Conservation (phyloP, 1,284 basidiomycete genomes). For the Tilletiopsis washingtonensis region DNA sequence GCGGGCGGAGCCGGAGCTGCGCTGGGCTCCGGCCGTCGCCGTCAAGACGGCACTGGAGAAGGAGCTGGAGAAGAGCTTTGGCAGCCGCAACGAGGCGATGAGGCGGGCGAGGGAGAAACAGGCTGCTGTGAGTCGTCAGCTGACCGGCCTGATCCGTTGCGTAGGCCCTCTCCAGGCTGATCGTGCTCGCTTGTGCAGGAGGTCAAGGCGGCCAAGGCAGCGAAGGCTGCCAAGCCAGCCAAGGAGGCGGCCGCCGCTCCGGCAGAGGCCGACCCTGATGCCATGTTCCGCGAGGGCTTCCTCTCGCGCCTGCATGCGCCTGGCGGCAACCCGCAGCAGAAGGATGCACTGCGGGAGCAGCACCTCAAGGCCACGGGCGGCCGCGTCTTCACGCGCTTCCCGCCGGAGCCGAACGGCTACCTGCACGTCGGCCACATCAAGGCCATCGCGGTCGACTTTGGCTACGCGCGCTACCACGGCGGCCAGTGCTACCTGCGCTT, state of each 20-base stretch:
- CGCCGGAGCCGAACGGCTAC: slow-evolving; percentile 96
- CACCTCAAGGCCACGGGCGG: slow-evolving; percentile 78
- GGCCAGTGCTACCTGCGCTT: slow-evolving; percentile 90
- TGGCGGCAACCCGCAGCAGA: slow-evolving; percentile 84
- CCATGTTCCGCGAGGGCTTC: slow-evolving; percentile 91
- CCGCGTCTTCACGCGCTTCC: slow-evolving; percentile 88
- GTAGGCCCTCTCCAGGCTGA: too few relatives aligned
- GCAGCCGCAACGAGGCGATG: slow-evolving; percentile 49
- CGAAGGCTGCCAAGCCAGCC: slow-evolving; percentile 3
- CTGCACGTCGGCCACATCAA: slow-evolving; percentile 94
- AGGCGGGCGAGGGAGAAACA: slow-evolving; percentile 55
- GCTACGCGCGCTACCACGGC: slow-evolving; percentile 83
- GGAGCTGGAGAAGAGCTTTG: slow-evolving; percentile 67
- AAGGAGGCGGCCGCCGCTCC: neutral
- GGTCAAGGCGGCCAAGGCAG: slow-evolving; percentile 16
- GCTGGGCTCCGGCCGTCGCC: slow-evolving; percentile 84
- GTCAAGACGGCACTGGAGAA: slow-evolving; percentile 79
- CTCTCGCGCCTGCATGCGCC: slow-evolving; percentile 86
- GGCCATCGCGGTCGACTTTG: slow-evolving; percentile 96
- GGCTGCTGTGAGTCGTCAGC: too few relatives aligned
- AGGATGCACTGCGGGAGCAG: slow-evolving; percentile 66
- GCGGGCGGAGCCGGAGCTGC: slow-evolving; percentile 42
- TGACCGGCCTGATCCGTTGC: too few relatives aligned
- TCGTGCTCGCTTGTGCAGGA: too few relatives aligned
- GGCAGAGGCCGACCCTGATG: slow-evolving; percentile 49